Conservation (phyloP, 2,329 filamentous ascomycete genomes). For the Blumeria graminis region DNA sequence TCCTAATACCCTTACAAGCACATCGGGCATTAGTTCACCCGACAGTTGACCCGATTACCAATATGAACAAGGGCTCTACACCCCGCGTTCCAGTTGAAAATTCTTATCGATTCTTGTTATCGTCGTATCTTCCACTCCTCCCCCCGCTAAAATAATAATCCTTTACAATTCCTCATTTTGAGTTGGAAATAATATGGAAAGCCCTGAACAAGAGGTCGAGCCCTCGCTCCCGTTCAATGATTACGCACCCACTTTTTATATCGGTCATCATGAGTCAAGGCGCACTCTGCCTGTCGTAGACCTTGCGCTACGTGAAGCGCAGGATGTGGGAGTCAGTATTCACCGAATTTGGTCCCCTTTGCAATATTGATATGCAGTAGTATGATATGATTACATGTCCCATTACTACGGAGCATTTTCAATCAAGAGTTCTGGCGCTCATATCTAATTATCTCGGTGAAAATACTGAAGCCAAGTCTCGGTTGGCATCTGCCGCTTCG, state of each 20-base stretch:
- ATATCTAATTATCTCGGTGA: conserved; percentile 25
- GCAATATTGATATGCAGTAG: conserved; percentile 20
- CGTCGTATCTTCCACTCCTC: no score
- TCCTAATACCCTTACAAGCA: no score
- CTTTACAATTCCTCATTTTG: no score
- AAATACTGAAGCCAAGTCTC: conserved; percentile 21
- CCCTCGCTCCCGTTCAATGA: conserved; percentile 7
- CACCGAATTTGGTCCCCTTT: conserved; percentile 3
- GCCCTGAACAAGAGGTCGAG: no score
- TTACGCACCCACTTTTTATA: conserved; percentile 30
- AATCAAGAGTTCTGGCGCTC: conserved; percentile 38
- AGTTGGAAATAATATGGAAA: no score
- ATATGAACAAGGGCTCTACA: no score
- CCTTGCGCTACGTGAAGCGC: conserved; percentile 38
- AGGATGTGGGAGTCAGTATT: conserved; percentile 40
- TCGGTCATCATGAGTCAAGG: conserved; percentile 50
- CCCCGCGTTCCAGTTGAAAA: no score
- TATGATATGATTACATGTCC: conserved; percentile 60
- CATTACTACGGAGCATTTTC: conserved; percentile 53
- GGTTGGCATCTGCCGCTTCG: conserved; percentile 21
- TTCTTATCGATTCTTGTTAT: no score
- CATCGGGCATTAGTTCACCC: no score
- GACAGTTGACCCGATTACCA: no score
- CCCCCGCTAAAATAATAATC: no score
- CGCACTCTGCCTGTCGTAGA: conserved; percentile 35